Conservation (phyloP, 139 green algal genomes). For the Cymbomonas tetramitiformis region DNA sequence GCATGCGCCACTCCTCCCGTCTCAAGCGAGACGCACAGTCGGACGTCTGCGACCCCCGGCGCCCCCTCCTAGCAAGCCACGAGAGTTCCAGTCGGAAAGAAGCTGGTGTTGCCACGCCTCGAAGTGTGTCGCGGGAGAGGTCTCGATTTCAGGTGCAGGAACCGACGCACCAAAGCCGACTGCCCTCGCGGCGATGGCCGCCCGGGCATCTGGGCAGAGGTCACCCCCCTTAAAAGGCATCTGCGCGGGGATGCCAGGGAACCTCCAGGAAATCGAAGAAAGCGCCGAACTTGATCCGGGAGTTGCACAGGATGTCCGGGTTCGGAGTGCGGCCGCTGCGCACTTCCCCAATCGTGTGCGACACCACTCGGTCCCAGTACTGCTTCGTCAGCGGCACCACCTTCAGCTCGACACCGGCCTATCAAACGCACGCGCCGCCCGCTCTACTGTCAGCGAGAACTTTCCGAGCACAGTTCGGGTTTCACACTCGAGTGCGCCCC, state of each 20-base stretch:
- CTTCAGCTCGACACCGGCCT: constrained; percentile 54
- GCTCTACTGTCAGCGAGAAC: too few relatives aligned
- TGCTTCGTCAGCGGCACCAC: constrained; percentile 49
- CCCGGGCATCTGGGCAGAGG: neutral
- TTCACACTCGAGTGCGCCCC: too few relatives aligned
- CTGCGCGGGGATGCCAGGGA: neutral
- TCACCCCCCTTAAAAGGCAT: neutral
- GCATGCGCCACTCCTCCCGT: neutral
- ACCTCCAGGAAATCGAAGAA: constrained; percentile 73
- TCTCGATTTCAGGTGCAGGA: too few relatives aligned
- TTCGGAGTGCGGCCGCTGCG: constrained; percentile 80
- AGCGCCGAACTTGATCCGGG: constrained; percentile 73
- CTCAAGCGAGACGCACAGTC: neutral
- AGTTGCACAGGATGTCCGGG: constrained; percentile 96
- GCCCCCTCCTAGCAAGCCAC: too few relatives aligned
- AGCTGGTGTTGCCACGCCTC: too few relatives aligned
- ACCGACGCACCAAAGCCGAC: neutral
- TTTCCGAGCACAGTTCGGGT: too few relatives aligned
- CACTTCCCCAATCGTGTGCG: constrained; percentile 66
- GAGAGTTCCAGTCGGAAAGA: too few relatives aligned
- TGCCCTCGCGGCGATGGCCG: too few relatives aligned
- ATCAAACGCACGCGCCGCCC: too few relatives aligned
- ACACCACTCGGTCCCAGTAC: constrained; percentile 20
- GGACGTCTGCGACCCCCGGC: too few relatives aligned
- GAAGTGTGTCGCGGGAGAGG: too few relatives aligned